Conservation (phyloP, 805 yeast species). For the Blastobotrys mokoenaii region DNA sequence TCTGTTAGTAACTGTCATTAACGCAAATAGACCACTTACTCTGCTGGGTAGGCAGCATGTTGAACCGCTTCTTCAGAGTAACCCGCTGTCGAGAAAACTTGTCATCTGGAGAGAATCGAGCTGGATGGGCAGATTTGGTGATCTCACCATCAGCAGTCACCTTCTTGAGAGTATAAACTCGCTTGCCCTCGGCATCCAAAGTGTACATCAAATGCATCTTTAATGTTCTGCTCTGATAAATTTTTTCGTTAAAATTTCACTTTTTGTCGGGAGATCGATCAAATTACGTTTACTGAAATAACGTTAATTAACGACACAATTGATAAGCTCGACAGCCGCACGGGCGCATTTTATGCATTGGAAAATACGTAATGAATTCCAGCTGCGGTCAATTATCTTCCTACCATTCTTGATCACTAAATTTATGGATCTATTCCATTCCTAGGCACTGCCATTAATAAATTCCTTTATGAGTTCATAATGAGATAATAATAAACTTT, state of each 20-base stretch:
- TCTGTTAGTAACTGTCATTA: no score
- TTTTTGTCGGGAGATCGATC: background rate
- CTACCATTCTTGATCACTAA: no score
- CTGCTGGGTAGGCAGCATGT: conserved; percentile 78
- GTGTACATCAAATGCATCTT: conserved; percentile 99
- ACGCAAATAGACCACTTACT: conserved; percentile 14
- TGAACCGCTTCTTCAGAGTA: conserved; percentile 90
- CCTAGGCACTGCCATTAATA: no score
- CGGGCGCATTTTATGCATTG: no score
- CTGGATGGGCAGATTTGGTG: conserved; percentile 98
- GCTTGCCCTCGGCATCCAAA: conserved; percentile 86
- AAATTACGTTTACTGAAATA: no score
- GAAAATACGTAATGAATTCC: no score
- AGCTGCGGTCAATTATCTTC: no score
- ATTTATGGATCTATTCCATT: no score
- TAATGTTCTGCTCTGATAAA: conserved; percentile 2
- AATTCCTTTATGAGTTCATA: no score
- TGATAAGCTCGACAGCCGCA: background rate
- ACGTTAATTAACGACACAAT: background rate
- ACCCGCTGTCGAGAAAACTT: conserved; percentile 99
- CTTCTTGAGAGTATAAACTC: conserved; percentile 88
- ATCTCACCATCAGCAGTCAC: conserved; percentile 77
- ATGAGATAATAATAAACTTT: no score
- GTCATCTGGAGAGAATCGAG: conserved; percentile 99
- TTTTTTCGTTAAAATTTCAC: background rate